A percentile compares a stretch with the other conserved stretches of the same genome.
Conservation (phyloP, 768 basidiomycete species). For the Royoungia palumana region DNA sequence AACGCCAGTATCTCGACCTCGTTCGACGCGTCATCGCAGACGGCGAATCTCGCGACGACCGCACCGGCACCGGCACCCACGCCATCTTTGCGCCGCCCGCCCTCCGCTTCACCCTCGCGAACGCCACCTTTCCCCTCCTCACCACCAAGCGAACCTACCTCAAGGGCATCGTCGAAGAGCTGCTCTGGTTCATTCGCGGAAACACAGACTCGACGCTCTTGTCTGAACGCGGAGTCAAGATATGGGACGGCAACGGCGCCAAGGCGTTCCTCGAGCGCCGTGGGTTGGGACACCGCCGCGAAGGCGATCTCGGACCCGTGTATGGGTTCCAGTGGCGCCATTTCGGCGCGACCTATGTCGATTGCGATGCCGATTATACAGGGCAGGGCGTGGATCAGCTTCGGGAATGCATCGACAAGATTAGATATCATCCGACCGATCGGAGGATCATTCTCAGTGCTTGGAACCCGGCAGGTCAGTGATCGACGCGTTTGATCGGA, state of each 20-base stretch:
- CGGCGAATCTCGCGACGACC: conserved; percentile 80
- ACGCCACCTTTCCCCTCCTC: conserved; percentile 77
- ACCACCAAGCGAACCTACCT: conserved; percentile 95
- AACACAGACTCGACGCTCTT: conserved; percentile 77
- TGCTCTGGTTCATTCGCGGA: conserved; percentile 91
- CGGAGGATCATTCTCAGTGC: conserved; percentile 91
- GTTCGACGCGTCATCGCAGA: conserved; percentile 70
- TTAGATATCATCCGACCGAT: conserved; percentile 90
- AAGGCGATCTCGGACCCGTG: conserved; percentile 94
- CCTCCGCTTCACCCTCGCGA: conserved; percentile 81
- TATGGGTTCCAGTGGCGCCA: conserved; percentile 98
- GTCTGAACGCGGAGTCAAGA: conserved; percentile 80
- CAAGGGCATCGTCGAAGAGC: conserved; percentile 88
- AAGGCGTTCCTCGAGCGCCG: conserved; percentile 81
- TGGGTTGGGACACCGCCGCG: conserved; percentile 78
- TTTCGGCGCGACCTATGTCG: conserved; percentile 81
- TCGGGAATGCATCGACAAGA: conserved; percentile 83
- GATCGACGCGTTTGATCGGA: not conserved
- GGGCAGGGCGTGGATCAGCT: conserved; percentile 93
- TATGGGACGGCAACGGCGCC: conserved; percentile 97
- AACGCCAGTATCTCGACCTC: conserved; percentile 85
- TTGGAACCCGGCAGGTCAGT: conserved; percentile 94
- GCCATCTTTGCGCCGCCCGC: conserved; percentile 89
- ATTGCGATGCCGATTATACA: conserved; percentile 71
- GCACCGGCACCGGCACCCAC: conserved; percentile 92